These are phyloP conservation scores for Aspergillus homomorphus DNA, from an alignment of 495 filamentous ascomycete species.

Conservation along the genomic window DNA sequence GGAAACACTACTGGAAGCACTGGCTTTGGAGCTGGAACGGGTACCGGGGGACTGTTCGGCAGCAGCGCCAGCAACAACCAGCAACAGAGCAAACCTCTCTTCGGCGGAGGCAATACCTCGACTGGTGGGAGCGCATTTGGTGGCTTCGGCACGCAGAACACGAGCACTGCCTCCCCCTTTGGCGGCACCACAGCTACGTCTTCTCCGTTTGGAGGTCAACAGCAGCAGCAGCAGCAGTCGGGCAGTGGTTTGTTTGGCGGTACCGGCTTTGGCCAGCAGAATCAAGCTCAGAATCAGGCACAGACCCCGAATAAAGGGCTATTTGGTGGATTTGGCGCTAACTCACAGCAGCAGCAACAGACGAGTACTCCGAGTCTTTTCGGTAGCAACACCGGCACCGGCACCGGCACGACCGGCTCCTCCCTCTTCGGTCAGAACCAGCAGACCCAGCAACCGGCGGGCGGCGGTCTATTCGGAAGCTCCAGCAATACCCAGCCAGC, in stretches of 20 bases:
- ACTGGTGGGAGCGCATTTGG: conserved; percentile 34
- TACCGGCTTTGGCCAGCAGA: conserved; percentile 45
- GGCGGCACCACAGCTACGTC: conserved; percentile 35
- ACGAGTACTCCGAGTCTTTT: conserved; percentile 42
- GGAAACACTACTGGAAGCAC: conserved; percentile 25
- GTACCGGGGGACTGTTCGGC: conserved; percentile 43
- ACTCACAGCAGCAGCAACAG: conserved; percentile 35
- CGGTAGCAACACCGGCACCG: conserved; percentile 22
- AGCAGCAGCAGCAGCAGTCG: conserved; percentile 31
- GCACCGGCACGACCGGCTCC: conserved; percentile 27
- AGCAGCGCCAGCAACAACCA: conserved; percentile 31
- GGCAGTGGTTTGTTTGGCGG: conserved; percentile 6
- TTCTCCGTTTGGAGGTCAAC: conserved; percentile 37
- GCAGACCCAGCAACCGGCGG: conserved; percentile 37
- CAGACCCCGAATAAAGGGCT: conserved; percentile 42
- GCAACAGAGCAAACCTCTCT: conserved; percentile 40
- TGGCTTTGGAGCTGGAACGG: conserved; percentile 35
- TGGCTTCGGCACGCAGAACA: conserved; percentile 43
- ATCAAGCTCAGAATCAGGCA: conserved; percentile 38
- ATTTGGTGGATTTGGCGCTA: conserved; percentile 40
- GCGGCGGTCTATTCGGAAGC: conserved; percentile 47
- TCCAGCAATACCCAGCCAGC: conserved; percentile 28
- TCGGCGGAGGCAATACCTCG: conserved; percentile 27
- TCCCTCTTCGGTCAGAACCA: conserved; percentile 43
- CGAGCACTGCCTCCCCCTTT: conserved; percentile 37